Base-by-base conservation (phyloP, 192 early-diverging fungal genomes). In the Glomus cerebriforme region DNA sequence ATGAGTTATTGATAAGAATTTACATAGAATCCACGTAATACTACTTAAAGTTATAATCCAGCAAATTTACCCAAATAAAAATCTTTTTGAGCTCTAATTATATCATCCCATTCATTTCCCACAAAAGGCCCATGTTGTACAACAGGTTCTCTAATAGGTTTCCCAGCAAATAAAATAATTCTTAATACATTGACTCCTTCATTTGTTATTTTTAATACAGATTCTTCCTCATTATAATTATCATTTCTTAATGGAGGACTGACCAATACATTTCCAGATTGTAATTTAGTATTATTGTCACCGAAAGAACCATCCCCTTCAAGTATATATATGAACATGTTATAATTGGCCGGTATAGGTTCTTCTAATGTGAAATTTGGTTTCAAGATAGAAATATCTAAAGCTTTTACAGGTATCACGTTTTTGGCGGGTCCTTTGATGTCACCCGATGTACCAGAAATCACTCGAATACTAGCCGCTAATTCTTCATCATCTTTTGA, bases 121-220 rank as follows among this genome's bases (percentile, higher is more conserved):
- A 92, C 91, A 83, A 92, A 92, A 0, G 92, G 92, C 2, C 91
- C 91, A 59, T 88, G 85, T 69, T 87, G 86, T 0, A 86, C 82
- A 35, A 91, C 81, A 7, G 87, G 89, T 71, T 90, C 89, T 58
- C 73, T 81, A 31, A 90, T 78, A 1, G 89, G 88, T 65, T 85
- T 70, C 22, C 85, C 89, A 43, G 80, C 84, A 60, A 86, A 54
- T 32, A 87, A 6, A 74, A 89, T 81, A 31, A 90, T 59, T 45
- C 82, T 70, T 74, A 75, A 80, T 69, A 76, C 78, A 22, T 79
- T 63, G 9, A 77, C 80, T 68, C 77, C 80, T 29, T 81, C 82
- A 43, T 80, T 80, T 35, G 77, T 82, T 12, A 58, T 43, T 70
- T 86, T 76, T 47, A 78, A 73, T 43, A 81, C 67, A 6, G 75